Evolutionary conservation across 306 rosid species (phyloP).

Genomic region (Citrullus mucosospermus): DNA sequence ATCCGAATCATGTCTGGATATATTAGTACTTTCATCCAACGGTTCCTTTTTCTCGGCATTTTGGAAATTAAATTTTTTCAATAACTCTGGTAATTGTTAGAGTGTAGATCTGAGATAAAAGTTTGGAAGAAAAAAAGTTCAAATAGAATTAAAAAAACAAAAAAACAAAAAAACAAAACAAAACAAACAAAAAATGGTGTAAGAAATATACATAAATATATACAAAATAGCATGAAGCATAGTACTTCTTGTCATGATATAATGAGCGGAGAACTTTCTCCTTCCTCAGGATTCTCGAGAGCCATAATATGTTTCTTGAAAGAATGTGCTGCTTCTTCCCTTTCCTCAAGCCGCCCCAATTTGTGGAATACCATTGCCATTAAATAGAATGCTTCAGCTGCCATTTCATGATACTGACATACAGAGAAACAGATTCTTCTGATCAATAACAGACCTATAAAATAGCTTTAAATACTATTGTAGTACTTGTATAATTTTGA

Average conservation of each 20-base stretch:
- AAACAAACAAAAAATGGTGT: neutral
- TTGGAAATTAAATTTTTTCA: neutral
- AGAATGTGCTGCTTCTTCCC: slow-evolving; percentile 81
- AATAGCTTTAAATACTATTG: too few species aligned
- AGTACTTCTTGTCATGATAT: slow-evolving; percentile 15
- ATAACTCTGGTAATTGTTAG: neutral
- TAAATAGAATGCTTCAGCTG: slow-evolving; percentile 89
- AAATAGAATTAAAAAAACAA: too few species aligned
- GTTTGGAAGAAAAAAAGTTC: too few species aligned
- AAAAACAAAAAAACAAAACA: too few species aligned
- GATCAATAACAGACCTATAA: neutral
- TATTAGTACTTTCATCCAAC: neutral
- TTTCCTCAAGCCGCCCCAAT: slow-evolving; percentile 45
- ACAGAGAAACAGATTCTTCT: neutral
- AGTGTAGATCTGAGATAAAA: neutral
- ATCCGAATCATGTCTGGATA: too few species aligned
- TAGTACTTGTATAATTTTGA: too few species aligned
- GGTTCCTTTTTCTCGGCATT: neutral
- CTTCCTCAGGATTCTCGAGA: slow-evolving; percentile 37
- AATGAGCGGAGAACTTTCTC: slow-evolving; percentile 29
- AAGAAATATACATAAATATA: neutral
- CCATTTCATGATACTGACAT: slow-evolving; percentile 68
- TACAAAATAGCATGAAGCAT: neutral
- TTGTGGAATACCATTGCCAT: slow-evolving; percentile 79
- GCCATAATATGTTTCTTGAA: slow-evolving; percentile 62